These are phyloP conservation scores for Venturia nashicola DNA, from an alignment of 2,329 filamentous ascomycete genomes.

Conservation along the genomic window DNA sequence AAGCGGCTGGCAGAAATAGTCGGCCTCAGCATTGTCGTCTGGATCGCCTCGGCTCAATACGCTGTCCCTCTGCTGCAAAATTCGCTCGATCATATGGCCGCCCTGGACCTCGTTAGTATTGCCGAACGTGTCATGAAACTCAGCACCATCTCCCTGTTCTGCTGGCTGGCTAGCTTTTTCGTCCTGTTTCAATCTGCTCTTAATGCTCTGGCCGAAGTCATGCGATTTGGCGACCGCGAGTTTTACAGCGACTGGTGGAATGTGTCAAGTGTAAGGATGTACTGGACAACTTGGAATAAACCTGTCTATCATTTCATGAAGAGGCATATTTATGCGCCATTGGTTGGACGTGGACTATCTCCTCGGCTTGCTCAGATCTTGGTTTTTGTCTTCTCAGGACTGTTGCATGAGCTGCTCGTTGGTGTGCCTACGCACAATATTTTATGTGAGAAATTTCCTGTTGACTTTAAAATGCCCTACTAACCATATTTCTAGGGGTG, in stretches of 20 bases:
- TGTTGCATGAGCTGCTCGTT: constrained; percentile 85
- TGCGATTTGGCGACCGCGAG: constrained; percentile 79
- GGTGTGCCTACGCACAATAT: constrained; percentile 91
- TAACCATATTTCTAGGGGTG: constrained; percentile 46
- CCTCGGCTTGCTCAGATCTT: constrained; percentile 57
- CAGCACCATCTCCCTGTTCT: constrained; percentile 86
- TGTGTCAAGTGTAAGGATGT: constrained; percentile 59
- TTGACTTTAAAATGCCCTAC: not conserved
- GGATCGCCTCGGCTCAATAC: constrained; percentile 90
- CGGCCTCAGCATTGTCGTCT: constrained; percentile 76
- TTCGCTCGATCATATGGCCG: constrained; percentile 75
- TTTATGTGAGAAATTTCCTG: constrained; percentile 43
- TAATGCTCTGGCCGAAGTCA: constrained; percentile 82
- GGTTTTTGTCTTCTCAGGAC: constrained; percentile 79
- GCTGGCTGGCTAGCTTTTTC: constrained; percentile 97
- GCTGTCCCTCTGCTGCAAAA: constrained; percentile 82
- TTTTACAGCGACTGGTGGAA: constrained; percentile 99
- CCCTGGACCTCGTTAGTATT: constrained; percentile 68
- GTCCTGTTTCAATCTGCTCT: constrained; percentile 87
- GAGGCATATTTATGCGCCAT: constrained; percentile 79
- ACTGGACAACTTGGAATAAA: constrained; percentile 97
- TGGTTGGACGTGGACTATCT: constrained; percentile 74
- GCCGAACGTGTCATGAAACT: constrained; percentile 86
- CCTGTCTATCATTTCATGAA: constrained; percentile 96
- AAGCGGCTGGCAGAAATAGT: constrained; percentile 72